phyloP scores from a whole-genome alignment of 768 basidiomycete genomes.

The Mycena filopes region DNA sequence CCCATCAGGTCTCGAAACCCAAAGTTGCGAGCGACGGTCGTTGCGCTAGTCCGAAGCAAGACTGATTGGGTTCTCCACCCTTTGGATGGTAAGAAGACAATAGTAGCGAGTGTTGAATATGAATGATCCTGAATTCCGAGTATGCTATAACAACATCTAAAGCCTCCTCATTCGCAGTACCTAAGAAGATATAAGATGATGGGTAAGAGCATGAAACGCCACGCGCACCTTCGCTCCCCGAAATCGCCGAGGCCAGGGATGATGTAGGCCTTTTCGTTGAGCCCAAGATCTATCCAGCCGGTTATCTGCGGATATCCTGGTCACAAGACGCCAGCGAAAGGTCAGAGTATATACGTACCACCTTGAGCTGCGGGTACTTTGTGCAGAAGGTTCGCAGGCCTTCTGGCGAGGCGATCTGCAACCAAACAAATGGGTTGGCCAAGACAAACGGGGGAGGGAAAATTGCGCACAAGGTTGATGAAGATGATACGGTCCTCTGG shows the following conservation, averaged over 20 bases:
- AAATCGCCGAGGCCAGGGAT: conserved; percentile 98
- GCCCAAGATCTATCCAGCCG: conserved; percentile 93
- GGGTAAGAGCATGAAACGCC: conserved; percentile 15
- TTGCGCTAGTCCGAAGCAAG: too few relatives aligned
- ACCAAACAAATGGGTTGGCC: background rate
- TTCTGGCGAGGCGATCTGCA: conserved; percentile 88
- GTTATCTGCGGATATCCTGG: conserved; percentile 70
- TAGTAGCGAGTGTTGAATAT: too few relatives aligned
- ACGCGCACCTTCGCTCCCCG: conserved; percentile 85
- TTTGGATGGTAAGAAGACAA: too few relatives aligned
- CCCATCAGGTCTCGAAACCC: too few relatives aligned
- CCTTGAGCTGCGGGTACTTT: conserved; percentile 78
- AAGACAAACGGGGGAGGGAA: conserved; percentile 1
- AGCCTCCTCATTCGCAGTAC: conserved; percentile 31
- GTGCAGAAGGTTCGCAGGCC: conserved; percentile 85
- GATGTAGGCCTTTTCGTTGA: conserved; percentile 92
- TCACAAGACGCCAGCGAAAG: background rate
- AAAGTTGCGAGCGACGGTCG: too few relatives aligned
- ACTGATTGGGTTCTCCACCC: too few relatives aligned
- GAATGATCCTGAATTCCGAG: background rate
- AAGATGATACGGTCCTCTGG: conserved; percentile 96
- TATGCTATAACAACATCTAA: background rate
- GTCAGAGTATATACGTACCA: conserved; percentile 60
- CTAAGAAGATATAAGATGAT: background rate
- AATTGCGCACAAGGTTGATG: conserved; percentile 79